Evolutionary conservation across 1,284 basidiomycete species (phyloP), one percentile per base, ranked within the genome.

Genomic region (Marasmius fiardii): DNA sequence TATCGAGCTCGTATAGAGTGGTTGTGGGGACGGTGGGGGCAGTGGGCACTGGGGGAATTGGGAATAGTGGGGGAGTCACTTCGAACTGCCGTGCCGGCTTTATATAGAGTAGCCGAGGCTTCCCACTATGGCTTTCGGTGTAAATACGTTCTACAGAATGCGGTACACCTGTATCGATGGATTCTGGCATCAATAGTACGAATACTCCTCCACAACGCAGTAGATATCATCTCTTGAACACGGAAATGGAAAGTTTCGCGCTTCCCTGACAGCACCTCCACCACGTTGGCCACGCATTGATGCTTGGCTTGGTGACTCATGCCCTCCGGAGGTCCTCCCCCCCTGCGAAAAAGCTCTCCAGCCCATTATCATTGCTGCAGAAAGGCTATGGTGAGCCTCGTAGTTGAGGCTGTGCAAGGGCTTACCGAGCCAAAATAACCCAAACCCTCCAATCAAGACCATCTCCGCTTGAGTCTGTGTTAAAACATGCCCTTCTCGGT

Each of bases 121-220:
- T 33, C n/a, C n/a, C n/a, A n/a, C 43, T 26, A 24, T n/a, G 39
- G 16, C 18, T 52, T 10, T 14, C 41, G n/a, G 11, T 8, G 12
- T 14, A 18, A 21, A 10, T 26, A 43, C 23, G 23, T 45, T 20
- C 31, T 23, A 47, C 45, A 34, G 23, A n/a, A n/a, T n/a, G 26
- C 10, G 18, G 16, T 51, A 52, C 8, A 20, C 48, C 7, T 26
- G 33, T 47, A 47, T 49, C 43, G 31, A 28, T 33, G 31, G n/a
- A 41, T 48, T 20, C 37, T 28, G 20, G 39, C 39, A 39, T 70
- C 60, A 88, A 64, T 74, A 86, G 71, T 78, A 88, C 20, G 75
- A 77, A 74, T 83, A 90, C 65, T 90, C 88, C 63, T 90, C 88
- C 14, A 86, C 79, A 26, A 88, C 75, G 63, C 88, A 90, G 61